These are phyloP conservation scores for Plasmodium inui DNA, from an alignment of 169 alveolate species.

Conservation along the genomic window DNA sequence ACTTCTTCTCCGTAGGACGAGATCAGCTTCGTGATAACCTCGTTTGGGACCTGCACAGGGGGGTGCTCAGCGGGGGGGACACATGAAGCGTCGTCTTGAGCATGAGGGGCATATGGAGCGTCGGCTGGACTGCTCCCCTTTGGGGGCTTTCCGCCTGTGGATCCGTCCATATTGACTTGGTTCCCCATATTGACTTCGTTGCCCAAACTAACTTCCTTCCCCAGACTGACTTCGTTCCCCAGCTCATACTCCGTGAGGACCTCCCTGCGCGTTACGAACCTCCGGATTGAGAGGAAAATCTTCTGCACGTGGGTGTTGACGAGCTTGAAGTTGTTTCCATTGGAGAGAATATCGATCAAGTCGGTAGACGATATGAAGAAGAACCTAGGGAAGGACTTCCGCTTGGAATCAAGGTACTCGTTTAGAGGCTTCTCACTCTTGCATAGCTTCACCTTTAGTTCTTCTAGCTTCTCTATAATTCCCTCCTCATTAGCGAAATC, in stretches of 20 bases:
- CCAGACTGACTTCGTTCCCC: conserved; percentile 25
- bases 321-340: conserved; percentile 95
- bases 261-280: conserved; percentile 86
- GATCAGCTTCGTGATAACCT: conserved; percentile 36
- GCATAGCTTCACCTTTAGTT: conserved; percentile 89
- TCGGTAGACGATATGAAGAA: conserved; percentile 96
- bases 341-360: conserved; percentile 94
- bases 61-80: not conserved
- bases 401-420: conserved; percentile 96
- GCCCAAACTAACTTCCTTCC: too few species aligned
- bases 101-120: too few species aligned
- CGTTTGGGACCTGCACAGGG: not conserved
- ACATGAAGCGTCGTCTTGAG: not conserved
- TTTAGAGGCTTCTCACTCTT: conserved; percentile 97
- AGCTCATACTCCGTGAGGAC: conserved; percentile 73
- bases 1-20: conserved; percentile 71
- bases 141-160: conserved; percentile 27
- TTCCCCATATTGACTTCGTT: too few species aligned
- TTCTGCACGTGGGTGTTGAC: conserved; percentile 96
- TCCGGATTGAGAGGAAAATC: conserved; percentile 94
- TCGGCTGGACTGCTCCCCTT: not conserved
- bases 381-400: conserved; percentile 97
- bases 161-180: too few species aligned
- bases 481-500: conserved; percentile 92
- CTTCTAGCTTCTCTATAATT: conserved; percentile 89